Evolutionary conservation across 768 basidiomycete species (phyloP), one percentile per base, ranked within the genome.

Genomic region (Pisolithus marmoratus): DNA sequence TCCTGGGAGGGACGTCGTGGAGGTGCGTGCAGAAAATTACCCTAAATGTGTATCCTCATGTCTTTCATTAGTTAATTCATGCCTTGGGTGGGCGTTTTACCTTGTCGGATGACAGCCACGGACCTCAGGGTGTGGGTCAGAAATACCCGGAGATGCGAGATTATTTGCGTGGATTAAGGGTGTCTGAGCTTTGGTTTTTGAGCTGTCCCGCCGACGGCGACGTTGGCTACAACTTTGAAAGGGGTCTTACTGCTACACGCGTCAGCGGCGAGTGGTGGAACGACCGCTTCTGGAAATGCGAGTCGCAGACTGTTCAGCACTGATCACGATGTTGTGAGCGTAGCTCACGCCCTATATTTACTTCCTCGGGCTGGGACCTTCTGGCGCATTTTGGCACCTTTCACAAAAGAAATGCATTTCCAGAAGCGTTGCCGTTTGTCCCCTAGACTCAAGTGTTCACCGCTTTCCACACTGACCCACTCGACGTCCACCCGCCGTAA

Each of bases 91-190:
- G 94, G 3, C 80, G 82, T 22, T 81, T 96, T 56, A 80, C 85
- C 19, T 76, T 99, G 24, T 98, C 95, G 5, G 96, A 98, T 64
- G 96, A 98, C 70, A 94, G 94, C 48, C 96, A 99, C 61, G 93
- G 91, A 1, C 87, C 92, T 2, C 81, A 83, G 27, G 82, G 83
- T 8, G 93, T 98, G 49, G 94, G 93, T 0, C 73, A 92, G 52
- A 92, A 97, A 67, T 99, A 97, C 60, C 62, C 71, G 50, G 74
- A 78, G 19, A 67, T 87, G 55, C 73, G 72, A 44, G 73, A 75
- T 11, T 98, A 97, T 67, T 72, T 93, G 26, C 70, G 72, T 43
- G 70, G 70, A 2, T 63, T 78, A n/a, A 80, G 79, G 4, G 75
- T 96, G 26, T 59, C 69, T 9, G 81, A 87, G 52, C 61, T 90